phyloP scores from a whole-genome alignment of 768 basidiomycete genomes.

The Mycena floridula region DNA sequence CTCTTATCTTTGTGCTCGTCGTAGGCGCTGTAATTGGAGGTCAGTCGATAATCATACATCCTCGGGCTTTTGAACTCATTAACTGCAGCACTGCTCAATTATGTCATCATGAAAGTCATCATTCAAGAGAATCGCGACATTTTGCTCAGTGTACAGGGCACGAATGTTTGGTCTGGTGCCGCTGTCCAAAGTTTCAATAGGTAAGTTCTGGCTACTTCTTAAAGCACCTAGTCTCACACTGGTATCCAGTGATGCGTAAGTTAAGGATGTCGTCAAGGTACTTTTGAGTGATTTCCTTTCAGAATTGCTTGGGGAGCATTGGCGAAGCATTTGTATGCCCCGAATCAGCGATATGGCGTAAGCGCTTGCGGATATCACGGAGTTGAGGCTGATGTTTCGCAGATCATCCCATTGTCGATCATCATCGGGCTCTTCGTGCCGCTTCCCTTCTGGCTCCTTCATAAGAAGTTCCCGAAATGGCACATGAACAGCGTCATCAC shows the following conservation, averaged over 20 bases:
- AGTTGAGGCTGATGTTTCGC: neutral
- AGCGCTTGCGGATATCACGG: neutral
- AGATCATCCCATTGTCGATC: slow-evolving; percentile 24
- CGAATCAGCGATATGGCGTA: slow-evolving; percentile 18
- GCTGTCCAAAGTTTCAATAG: slow-evolving; percentile 10
- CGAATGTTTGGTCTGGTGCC: slow-evolving; percentile 37
- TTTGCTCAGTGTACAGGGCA: slow-evolving; percentile 48
- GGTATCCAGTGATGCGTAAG: slow-evolving; percentile 6
- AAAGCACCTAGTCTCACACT: neutral
- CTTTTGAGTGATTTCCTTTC: slow-evolving; percentile 8
- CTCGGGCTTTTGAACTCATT: neutral
- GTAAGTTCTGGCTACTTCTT: neutral
- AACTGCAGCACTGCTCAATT: slow-evolving; percentile 7
- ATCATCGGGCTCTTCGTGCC: slow-evolving; percentile 26
- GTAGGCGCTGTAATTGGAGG: slow-evolving; percentile 36
- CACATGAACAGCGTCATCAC: slow-evolving; percentile 18
- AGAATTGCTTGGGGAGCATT: slow-evolving; percentile 36
- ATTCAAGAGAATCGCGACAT: slow-evolving; percentile 44
- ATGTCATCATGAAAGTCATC: slow-evolving; percentile 55
- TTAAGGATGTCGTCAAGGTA: neutral
- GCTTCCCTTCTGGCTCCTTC: slow-evolving; percentile 34
- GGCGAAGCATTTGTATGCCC: slow-evolving; percentile 25
- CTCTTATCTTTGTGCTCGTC: too few relatives aligned
- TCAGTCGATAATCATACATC: slow-evolving; percentile 10
- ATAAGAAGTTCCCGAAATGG: slow-evolving; percentile 27